Evolutionary conservation across 2,329 filamentous ascomycete species (phyloP), one percentile per base, ranked within the genome.

Genomic region (Geoglossum cookeanum): DNA sequence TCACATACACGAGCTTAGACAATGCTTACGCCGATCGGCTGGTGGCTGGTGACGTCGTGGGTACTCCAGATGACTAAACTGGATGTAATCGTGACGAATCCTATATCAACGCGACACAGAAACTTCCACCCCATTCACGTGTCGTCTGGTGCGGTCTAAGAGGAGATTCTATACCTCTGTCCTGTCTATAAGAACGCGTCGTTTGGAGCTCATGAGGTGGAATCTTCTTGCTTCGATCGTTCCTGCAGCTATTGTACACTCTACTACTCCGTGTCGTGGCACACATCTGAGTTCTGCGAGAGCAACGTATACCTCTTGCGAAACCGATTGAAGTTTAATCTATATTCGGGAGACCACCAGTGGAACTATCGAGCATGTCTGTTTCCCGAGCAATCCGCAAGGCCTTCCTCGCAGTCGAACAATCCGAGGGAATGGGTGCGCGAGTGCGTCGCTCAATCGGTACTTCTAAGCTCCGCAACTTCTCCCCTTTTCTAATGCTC

Each of bases 401-500:
- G 71, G 81, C 85, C 62, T 90, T 96, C 70, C 77, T 88, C 49
- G 91, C 91, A 60, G 71, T 84, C 59, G 88, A 95, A 70, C 87
- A 94, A 70, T 75, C 86, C 32, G 91, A 97, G 70, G 91, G 91
- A 48, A 87, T 83, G 0, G 91, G 92, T 58, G 91, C 91, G 4
- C 78, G 82, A 60, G 91, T 97, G 13, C 81, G 91, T 61, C 82
- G 91, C 59, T 90, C 86, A 47, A 86, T 97, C 62, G 91, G 91
- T 63, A 94, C 88, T 0, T 78, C 85, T 4, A 78, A 85, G 62
- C 77, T 97, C 27, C 81, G 83, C 66, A 88, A 94, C 74, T 84
- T 97, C 69, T 87, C 83, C 13, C 92, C 91, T 0, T 96, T 97
- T 72, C 77, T 96, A 49, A 95, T 97, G 89, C 85, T 96, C 52